A percentile compares a stretch with the other conserved stretches of the same genome.
phyloP scores from a whole-genome alignment of 805 yeast genomes.

The Ogataea saltuana region DNA sequence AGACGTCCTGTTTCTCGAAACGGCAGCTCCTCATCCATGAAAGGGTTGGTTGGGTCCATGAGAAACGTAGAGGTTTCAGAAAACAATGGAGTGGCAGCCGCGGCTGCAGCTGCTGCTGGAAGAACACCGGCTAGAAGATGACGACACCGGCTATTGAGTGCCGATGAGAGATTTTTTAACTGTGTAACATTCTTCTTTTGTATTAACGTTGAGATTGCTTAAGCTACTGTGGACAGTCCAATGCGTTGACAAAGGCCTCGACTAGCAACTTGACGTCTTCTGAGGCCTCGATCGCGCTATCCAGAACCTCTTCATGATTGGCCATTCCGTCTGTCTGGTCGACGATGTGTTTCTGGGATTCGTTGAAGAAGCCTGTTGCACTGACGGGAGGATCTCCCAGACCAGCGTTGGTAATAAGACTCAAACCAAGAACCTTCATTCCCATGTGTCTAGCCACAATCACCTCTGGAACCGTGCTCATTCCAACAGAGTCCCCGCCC shows the following conservation, averaged over 20 bases:
- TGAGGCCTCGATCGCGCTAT: constrained; percentile 78
- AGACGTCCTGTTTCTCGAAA: constrained; percentile 4
- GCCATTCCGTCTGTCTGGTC: constrained; percentile 70
- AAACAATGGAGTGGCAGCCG: constrained; percentile 21
- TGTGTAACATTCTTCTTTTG: neutral
- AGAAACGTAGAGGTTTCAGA: constrained; percentile 7
- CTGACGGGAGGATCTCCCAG: constrained; percentile 69
- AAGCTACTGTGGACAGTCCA: constrained; percentile 2
- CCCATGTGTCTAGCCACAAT: constrained; percentile 90
- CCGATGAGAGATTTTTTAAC: neutral
- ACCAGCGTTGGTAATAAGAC: constrained; percentile 83
- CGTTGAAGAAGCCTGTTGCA: constrained; percentile 48
- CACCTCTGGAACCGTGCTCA: constrained; percentile 98
- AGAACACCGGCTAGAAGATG: constrained; percentile 10
- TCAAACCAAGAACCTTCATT: constrained; percentile 76
- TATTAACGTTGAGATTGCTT: constrained; percentile 2
- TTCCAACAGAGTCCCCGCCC: constrained; percentile 96
- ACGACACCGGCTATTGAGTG: constrained; percentile 1
- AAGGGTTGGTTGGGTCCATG: constrained; percentile 2
- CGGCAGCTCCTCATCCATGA: constrained; percentile 5
- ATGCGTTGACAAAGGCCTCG: constrained; percentile 50
- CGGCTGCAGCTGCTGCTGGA: constrained; percentile 27
- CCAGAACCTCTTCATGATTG: constrained; percentile 87
- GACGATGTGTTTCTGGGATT: constrained; percentile 37
- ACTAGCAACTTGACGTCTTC: constrained; percentile 74